Conservation (phyloP, 495 filamentous ascomycete genomes). For the Elaphomyces granulatus region DNA sequence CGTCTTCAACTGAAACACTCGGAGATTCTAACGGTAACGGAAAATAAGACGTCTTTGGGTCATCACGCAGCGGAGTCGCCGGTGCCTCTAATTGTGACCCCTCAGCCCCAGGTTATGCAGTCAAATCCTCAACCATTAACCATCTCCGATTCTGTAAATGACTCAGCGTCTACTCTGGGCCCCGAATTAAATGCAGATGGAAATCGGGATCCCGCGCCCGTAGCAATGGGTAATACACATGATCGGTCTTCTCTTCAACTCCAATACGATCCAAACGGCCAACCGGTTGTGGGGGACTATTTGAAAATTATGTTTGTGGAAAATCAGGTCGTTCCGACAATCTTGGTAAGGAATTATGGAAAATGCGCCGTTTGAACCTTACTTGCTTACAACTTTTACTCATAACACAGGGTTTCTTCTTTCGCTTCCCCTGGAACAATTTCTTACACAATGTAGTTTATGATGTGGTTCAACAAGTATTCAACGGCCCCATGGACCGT, state of each 20-base stretch:
- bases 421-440: constrained; percentile 98
- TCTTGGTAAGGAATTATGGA: constrained; percentile 49
- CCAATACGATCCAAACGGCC: constrained; percentile 50
- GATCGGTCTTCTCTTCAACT: constrained; percentile 30
- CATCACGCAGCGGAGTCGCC: not conserved
- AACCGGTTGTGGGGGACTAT: constrained; percentile 92
- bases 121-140: not conserved
- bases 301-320: constrained; percentile 96
- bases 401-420: constrained; percentile 69
- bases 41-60: no score
- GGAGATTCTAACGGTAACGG: not conserved
- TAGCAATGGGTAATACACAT: constrained; percentile 12
- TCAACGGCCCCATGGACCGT: constrained; percentile 95
- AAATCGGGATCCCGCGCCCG: constrained; percentile 9
- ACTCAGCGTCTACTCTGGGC: constrained; percentile 13
- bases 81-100: not conserved
- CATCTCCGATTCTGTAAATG: constrained; percentile 11
- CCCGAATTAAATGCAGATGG: constrained; percentile 8
- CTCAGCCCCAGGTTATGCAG: not conserved
- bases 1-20: not conserved
- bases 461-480: constrained; percentile 97
- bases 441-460: constrained; percentile 99
- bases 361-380: not conserved
- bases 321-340: constrained; percentile 87
- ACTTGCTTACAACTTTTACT: not conserved